Evolutionary conservation across 345 rosid species (phyloP).

Genomic region (Salix udensis): DNA sequence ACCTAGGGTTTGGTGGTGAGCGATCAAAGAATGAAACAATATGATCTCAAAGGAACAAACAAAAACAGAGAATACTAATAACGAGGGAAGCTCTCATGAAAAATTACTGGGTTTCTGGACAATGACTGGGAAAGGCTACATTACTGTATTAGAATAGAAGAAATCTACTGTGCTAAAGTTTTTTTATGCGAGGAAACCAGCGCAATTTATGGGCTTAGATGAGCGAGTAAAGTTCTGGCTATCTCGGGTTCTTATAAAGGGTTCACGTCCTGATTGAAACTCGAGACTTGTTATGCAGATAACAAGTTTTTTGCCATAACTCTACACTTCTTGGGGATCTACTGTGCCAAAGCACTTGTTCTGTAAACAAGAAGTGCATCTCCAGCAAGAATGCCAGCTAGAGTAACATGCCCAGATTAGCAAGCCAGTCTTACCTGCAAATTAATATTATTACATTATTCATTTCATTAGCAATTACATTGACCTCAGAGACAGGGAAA

Average conservation of each 20-base stretch:
- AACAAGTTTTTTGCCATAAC: no score
- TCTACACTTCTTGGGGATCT: neutral
- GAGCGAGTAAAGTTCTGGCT: accelerated
- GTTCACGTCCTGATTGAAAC: accelerated
- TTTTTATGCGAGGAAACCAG: no score
- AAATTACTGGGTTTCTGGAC: neutral
- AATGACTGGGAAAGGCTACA: neutral
- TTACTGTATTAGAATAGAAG: neutral
- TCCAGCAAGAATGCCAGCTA: slow-evolving; percentile 71
- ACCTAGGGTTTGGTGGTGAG: neutral
- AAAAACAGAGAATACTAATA: neutral
- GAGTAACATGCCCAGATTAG: slow-evolving; percentile 93
- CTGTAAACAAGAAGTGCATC: slow-evolving; percentile 92
- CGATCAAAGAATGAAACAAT: neutral
- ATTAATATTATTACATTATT: no score
- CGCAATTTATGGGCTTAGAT: accelerated
- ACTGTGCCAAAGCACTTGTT: slow-evolving; percentile 95
- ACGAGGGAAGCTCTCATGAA: neutral
- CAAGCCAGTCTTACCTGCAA: slow-evolving; percentile 67
- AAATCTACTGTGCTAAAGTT: slow-evolving; percentile 60
- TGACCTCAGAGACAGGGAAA: neutral
- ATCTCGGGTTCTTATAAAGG: accelerated
- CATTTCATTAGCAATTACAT: neutral
- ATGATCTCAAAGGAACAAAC: neutral
- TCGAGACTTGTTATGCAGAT: accelerated